Conservation (phyloP, 1,139 yeast species). For the Kodamaea anthophila region DNA sequence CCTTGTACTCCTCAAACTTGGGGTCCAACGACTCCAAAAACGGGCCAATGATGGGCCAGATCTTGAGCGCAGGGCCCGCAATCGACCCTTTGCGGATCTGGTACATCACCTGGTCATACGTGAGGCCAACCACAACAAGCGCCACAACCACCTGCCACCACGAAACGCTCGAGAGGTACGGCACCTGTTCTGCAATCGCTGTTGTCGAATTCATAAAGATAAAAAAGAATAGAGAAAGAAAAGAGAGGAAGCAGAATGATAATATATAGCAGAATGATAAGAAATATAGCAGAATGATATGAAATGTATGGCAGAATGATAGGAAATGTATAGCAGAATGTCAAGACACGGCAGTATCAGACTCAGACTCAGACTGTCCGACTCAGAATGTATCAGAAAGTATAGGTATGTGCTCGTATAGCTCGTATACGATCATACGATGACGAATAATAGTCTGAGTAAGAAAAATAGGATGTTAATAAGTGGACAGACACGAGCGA, state of each 20-base stretch:
- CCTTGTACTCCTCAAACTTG: slow-evolving; percentile 85
- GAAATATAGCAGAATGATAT: too few species aligned
- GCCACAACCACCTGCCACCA: slow-evolving; percentile 52
- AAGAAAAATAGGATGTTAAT: too few species aligned
- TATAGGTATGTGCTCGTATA: too few species aligned
- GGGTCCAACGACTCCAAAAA: slow-evolving; percentile 95
- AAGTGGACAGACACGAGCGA: too few species aligned
- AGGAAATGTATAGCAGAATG: too few species aligned
- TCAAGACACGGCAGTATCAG: too few species aligned
- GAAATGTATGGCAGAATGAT: too few species aligned
- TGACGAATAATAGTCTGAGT: too few species aligned
- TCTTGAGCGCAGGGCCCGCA: slow-evolving; percentile 81
- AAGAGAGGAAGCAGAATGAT: not conserved
- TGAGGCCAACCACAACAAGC: slow-evolving; percentile 43
- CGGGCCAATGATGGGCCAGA: slow-evolving; percentile 96
- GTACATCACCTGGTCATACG: slow-evolving; percentile 79
- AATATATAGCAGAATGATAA: too few species aligned
- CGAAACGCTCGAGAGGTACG: slow-evolving; percentile 8
- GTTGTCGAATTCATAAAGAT: slow-evolving; percentile 1
- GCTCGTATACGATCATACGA: too few species aligned
- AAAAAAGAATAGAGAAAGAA: not conserved
- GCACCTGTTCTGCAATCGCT: not conserved
- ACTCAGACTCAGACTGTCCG: too few species aligned
- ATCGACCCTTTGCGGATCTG: slow-evolving; percentile 75
- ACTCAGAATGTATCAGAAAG: too few species aligned